Conservation (phyloP, 2,329 filamentous ascomycete genomes). For the Sporothrix brasiliensis region DNA sequence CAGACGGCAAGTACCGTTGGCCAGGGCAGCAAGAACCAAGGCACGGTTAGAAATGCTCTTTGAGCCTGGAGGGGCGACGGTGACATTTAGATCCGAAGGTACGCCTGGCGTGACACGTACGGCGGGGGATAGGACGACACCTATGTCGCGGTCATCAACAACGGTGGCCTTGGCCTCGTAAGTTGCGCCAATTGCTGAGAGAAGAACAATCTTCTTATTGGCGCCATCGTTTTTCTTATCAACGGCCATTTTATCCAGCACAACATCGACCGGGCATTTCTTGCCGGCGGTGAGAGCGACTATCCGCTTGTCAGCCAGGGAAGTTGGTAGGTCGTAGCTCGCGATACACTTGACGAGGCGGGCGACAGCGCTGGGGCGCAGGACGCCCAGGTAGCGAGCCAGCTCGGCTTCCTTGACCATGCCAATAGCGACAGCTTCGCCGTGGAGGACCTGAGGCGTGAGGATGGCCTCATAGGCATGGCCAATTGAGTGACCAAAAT, state of each 20-base stretch:
- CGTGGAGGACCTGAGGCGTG: constrained; percentile 92
- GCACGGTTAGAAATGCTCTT: constrained; percentile 98
- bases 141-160: constrained; percentile 83
- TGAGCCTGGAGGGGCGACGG: constrained; percentile 87
- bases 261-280: constrained; percentile 78
- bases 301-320: constrained; percentile 79
- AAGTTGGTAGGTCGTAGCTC: constrained; percentile 89
- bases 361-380: constrained; percentile 85
- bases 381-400: constrained; percentile 81
- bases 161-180: constrained; percentile 85
- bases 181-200: constrained; percentile 87
- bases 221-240: constrained; percentile 98
- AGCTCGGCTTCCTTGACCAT: constrained; percentile 99
- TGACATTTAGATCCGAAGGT: constrained; percentile 62
- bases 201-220: constrained; percentile 93
- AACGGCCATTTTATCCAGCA: constrained; percentile 92
- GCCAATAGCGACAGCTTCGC: constrained; percentile 93
- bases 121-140: constrained; percentile 78
- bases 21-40: constrained; percentile 88
- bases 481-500: constrained; percentile 97
- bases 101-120: constrained; percentile 74
- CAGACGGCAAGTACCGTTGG: constrained; percentile 81
- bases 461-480: constrained; percentile 95
- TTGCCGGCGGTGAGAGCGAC: constrained; percentile 82
- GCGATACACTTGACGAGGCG: constrained; percentile 89